Base-by-base conservation (phyloP, 345 rosid genomes). In the Euphorbia pulcherrima region DNA sequence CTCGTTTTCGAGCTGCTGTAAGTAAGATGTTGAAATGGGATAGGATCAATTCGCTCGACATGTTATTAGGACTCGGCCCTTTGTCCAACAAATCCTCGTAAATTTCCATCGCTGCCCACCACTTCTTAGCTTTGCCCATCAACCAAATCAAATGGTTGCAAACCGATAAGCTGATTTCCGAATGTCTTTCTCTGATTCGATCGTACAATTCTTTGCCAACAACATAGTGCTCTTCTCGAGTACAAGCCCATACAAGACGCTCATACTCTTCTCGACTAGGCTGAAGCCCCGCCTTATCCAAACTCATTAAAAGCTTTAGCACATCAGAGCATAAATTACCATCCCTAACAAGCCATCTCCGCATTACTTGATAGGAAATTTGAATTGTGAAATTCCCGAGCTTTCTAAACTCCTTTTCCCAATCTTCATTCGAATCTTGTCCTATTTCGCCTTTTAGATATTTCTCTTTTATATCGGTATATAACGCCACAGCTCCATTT, bases 31-130 rank as follows among this genome's bases (percentile, higher is more conserved):
- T 89, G 72, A 93, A 93, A 75, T 87, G 90, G 72, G 96, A 87
- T 23, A 90, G 71, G 27, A 90, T 78, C 65, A 93, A 64, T 70
- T 93, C 97, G 54, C 68, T 69, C 4, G 98, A 86, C 81, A 90
- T 35, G 66, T 78, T 85, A 80, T 93, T 91, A 7, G 98, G 98
- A 66, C 75, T 81, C 39, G 98, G 98, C 6, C 97, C 98, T 69
- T 80, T 63, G 47, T 90, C 92, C 64, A 90, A 83, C 81, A 90
- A 82, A 79, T 93, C 92, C 82, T 93, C 98, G 13, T 90, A 93
- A 60, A 93, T 76, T 79, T 90, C 98, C 75, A 93, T 75, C 12
- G 98, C 98, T 0, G 96, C 92, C 99, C 96, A 90, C 99, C 97
- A 93, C 72, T 87, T 93, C 82, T 84, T 90, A 65, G 97, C 95